Evolutionary conservation across 148 eudicot species (phyloP), one percentile per base, ranked within the genome.

Genomic region (Camellia sinensis): DNA sequence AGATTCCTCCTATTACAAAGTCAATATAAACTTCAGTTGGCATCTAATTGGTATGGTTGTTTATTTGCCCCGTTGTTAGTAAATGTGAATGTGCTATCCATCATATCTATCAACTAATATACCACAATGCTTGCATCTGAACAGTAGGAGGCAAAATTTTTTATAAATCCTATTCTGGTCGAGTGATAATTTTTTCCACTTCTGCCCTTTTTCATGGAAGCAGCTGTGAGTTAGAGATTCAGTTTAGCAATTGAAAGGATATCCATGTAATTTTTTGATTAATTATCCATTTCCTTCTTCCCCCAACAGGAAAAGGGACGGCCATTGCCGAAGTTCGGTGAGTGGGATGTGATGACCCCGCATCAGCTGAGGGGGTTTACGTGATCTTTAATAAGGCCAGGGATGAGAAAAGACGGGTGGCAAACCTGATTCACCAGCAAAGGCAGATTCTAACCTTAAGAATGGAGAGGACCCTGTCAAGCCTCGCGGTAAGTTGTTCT

Each of bases 321-420:
- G 82, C 92, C 97, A 22, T 84, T 92, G 84, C 97, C 97, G 69
- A 92, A 92, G 86, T 92, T 92, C 87, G 97, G 97, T 72, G 97
- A 92, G 81, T 92, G 97, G 97, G 97, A 92, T 67, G 97, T 92
- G 17, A 92, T 83, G 96, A 92, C 82, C 97, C 97, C 75, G 89
- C 97, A 82, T 92, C 97, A 74, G 97, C 97, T 46, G 97, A 92
- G 83, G 97, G 97, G 97, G 67, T 92, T 92, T 83, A 92, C 97
- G 97, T 92, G 75, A 92, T 92, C 41, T 92, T 92, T 73, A 91
- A 92, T 80, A 92, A 92, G 83, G 97, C 97, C 18, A 89, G 97
- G 84, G 91, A 92, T 89, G 97, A 92, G 87, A 92, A 92, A 92
- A 92, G 79, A 92, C 94, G 13, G 97, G 97, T 82, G 92, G 92